Evolutionary conservation across 202 grass and related monocot genomes (phyloP).

Genomic region (Thinopyrum obtusiflorum): DNA sequence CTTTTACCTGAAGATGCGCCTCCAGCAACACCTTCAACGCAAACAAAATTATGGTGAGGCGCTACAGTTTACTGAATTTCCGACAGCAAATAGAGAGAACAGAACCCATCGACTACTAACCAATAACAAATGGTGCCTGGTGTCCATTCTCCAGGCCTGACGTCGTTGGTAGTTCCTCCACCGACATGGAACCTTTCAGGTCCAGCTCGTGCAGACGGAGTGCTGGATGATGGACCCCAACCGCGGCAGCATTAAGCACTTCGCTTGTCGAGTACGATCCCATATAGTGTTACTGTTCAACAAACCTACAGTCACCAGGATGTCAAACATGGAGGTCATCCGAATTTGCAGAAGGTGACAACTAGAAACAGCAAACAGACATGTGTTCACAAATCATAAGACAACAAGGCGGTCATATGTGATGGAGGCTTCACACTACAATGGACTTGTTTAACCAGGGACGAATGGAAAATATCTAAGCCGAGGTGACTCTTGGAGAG

Average conservation of each 20-base stretch:
- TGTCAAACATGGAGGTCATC: background rate
- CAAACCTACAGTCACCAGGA: background rate
- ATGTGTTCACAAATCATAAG: background rate
- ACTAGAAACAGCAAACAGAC: background rate
- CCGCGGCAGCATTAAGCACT: conserved; percentile 51
- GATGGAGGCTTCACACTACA: background rate
- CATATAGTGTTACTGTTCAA: conserved; percentile 31
- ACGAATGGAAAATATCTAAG: too few relatives aligned
- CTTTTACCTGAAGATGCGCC: conserved; percentile 91
- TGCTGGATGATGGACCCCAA: conserved; percentile 58
- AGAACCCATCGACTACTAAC: conserved; percentile 31
- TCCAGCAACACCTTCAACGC: conserved; percentile 73
- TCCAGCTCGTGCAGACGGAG: conserved; percentile 49
- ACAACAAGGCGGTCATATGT: background rate
- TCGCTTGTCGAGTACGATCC: conserved; percentile 63
- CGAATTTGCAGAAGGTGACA: background rate
- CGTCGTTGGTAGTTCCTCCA: conserved; percentile 65
- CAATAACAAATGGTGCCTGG: conserved; percentile 88
- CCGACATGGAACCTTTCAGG: conserved; percentile 14
- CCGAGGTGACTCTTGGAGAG: too few relatives aligned
- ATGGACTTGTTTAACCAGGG: background rate
- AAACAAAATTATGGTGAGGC: background rate
- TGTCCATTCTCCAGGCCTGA: conserved; percentile 72
- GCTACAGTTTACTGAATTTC: background rate
- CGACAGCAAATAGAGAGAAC: background rate